These are phyloP conservation scores for Hyaloscypha variabilis DNA, from an alignment of 495 filamentous ascomycete species.

Conservation along the genomic window DNA sequence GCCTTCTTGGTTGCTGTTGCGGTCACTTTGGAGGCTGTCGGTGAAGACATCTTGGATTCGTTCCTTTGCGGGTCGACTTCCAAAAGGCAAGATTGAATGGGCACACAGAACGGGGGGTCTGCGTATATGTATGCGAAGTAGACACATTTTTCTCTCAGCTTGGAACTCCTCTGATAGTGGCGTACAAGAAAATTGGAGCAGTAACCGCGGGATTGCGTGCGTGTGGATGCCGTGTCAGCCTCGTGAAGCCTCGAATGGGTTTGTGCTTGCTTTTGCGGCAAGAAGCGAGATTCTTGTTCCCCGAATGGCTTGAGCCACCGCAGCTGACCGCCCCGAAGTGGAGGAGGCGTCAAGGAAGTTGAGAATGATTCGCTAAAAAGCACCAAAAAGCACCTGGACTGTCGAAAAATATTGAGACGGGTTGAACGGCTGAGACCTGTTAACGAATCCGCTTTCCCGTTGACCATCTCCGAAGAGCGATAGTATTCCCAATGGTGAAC, in stretches of 20 bases:
- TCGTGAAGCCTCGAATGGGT: not conserved
- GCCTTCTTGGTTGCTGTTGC: too few relatives aligned
- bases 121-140: not conserved
- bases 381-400: not conserved
- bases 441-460: not conserved
- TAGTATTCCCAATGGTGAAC: not conserved
- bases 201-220: not conserved
- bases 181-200: not conserved
- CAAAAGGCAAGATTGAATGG: not conserved
- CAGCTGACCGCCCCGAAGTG: not conserved
- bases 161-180: not conserved
- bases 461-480: not conserved
- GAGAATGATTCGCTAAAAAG: not conserved
- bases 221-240: conserved; percentile 1
- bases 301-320: not conserved
- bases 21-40: not conserved
- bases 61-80: not conserved
- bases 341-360: not conserved
- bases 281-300: not conserved
- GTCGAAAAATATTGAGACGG: not conserved
- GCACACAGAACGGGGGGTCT: not conserved
- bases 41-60: not conserved
- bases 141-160: too few relatives aligned
- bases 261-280: not conserved
- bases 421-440: not conserved